A percentile compares a stretch with the other conserved stretches of the same genome.
Conservation (phyloP, 2,329 filamentous ascomycete species). For the Penicillium sumatraense region DNA sequence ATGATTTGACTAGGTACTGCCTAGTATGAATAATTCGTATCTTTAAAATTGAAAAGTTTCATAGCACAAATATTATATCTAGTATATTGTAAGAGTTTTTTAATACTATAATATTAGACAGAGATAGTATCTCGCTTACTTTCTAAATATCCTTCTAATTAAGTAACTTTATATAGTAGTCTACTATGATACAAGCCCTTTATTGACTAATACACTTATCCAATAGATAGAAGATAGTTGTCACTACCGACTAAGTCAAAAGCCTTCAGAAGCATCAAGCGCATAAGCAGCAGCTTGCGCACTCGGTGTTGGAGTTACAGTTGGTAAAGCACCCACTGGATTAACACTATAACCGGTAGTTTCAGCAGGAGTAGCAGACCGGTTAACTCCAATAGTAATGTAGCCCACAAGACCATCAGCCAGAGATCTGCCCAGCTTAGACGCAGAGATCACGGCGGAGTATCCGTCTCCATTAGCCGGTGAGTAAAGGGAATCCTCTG, state of each 20-base stretch:
- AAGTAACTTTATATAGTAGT: too few species aligned
- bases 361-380: not conserved
- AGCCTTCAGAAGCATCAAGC: not conserved
- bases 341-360: not conserved
- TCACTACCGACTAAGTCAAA: not conserved
- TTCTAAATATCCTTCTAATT: too few species aligned
- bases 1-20: too few species aligned
- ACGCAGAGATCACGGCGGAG: not conserved
- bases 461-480: not conserved
- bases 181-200: too few species aligned
- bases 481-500: not conserved
- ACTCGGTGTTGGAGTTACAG: not conserved
- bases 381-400: not conserved
- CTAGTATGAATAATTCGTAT: too few species aligned
- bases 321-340: not conserved
- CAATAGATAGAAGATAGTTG: too few species aligned
- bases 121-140: too few species aligned
- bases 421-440: not conserved
- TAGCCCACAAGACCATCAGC: not conserved
- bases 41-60: too few species aligned
- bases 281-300: not conserved
- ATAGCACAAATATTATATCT: too few species aligned
- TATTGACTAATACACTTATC: too few species aligned
- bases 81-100: too few species aligned
- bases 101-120: too few species aligned